Conservation (phyloP, 2,329 filamentous ascomycete species). For the Colletotrichum shisoi region DNA sequence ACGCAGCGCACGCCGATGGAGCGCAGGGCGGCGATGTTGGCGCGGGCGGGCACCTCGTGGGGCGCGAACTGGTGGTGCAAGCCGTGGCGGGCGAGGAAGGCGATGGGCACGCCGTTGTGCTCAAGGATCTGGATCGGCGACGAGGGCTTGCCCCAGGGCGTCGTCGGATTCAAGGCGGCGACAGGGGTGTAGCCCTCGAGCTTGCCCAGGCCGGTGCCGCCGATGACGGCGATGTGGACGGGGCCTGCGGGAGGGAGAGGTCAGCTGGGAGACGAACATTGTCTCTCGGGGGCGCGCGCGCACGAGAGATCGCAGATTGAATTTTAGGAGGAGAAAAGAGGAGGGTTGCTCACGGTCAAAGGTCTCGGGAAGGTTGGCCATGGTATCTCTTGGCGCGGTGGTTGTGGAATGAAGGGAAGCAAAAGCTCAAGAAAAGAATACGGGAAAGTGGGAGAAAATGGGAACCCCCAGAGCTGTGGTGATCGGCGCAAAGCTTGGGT, state of each 20-base stretch:
- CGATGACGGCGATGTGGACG: slow-evolving; percentile 87
- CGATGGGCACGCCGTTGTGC: slow-evolving; percentile 81
- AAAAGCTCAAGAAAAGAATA: neutral
- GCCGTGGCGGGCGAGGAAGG: slow-evolving; percentile 94
- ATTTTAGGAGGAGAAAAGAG: slow-evolving; percentile 13
- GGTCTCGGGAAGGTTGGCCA: slow-evolving; percentile 64
- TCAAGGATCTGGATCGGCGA: slow-evolving; percentile 84
- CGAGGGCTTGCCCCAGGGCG: slow-evolving; percentile 86
- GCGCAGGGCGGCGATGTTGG: slow-evolving; percentile 97
- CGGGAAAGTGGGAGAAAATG: neutral
- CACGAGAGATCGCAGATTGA: neutral
- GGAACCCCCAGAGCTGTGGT: slow-evolving; percentile 1
- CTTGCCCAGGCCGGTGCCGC: slow-evolving; percentile 89
- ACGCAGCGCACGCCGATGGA: slow-evolving; percentile 87
- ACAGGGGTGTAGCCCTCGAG: slow-evolving; percentile 88
- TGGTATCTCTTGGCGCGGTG: slow-evolving; percentile 44
- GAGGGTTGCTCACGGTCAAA: slow-evolving; percentile 61
- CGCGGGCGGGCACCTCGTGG: slow-evolving; percentile 91
- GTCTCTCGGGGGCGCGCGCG: slow-evolving; percentile 6
- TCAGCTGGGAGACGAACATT: slow-evolving; percentile 2
- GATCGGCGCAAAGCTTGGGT: slow-evolving; percentile 2
- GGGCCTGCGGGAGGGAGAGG: slow-evolving; percentile 56
- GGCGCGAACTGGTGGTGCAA: slow-evolving; percentile 87
- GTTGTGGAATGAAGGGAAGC: neutral
- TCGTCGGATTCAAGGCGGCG: slow-evolving; percentile 76